Evolutionary conservation across 108 stramenopile species (phyloP).

Genomic region (Pseudonitzschia delicatissima): DNA sequence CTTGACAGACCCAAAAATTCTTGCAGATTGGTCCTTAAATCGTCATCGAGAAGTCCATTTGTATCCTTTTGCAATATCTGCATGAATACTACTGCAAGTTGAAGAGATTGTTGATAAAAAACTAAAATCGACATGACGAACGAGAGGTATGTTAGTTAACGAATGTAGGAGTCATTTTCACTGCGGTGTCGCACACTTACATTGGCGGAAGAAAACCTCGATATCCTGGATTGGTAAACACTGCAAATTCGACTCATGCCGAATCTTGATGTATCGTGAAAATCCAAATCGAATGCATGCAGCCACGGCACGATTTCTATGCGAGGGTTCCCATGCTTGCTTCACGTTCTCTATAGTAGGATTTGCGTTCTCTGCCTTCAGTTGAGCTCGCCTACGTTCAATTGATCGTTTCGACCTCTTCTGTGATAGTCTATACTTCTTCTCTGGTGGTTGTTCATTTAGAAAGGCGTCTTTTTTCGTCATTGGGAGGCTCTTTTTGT

Average conservation of each 20-base stretch:
- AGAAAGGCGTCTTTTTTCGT: not conserved
- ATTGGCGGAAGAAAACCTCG: conserved; percentile 69
- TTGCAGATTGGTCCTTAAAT: conserved; percentile 35
- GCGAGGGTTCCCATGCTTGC: conserved; percentile 82
- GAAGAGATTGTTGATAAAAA: conserved; percentile 73
- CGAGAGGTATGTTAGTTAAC: no score
- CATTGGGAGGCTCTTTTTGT: not conserved
- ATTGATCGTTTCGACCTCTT: conserved; percentile 48
- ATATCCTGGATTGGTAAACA: conserved; percentile 80
- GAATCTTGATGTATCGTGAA: conserved; percentile 72
- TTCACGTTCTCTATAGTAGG: conserved; percentile 73
- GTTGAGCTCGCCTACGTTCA: conserved; percentile 55
- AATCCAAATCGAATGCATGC: conserved; percentile 78
- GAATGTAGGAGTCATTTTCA: no score
- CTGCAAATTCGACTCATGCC: conserved; percentile 72
- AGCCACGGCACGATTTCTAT: conserved; percentile 61
- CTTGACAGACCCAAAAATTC: conserved; percentile 43
- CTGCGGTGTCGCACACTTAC: no score
- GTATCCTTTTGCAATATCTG: conserved; percentile 18
- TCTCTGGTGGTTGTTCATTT: not conserved
- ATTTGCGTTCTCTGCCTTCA: conserved; percentile 66
- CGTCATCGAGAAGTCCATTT: conserved; percentile 12
- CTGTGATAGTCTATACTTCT: conserved; percentile 3
- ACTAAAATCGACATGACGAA: conserved; percentile 1
- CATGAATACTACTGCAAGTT: conserved; percentile 57